These are phyloP conservation scores for Quercus robur DNA, from an alignment of 306 rosid species.

Conservation along the genomic window DNA sequence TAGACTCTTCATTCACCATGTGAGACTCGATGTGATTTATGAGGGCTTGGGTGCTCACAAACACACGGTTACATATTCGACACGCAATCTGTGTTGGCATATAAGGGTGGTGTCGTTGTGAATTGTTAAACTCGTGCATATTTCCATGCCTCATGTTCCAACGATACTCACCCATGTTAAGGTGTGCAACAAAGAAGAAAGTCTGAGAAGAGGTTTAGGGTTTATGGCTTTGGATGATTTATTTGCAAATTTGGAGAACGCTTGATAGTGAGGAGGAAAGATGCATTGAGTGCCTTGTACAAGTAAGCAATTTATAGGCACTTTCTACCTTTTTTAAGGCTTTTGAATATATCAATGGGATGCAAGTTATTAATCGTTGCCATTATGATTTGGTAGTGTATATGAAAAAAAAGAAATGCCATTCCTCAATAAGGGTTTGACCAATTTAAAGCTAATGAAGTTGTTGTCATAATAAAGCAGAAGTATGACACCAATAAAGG, in stretches of 20 bases:
- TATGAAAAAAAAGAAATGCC: not conserved
- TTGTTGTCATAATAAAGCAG: not conserved
- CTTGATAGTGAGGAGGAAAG: not conserved
- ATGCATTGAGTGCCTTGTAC: not conserved
- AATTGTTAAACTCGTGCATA: not conserved
- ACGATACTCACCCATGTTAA: constrained; percentile 1
- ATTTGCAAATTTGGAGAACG: not conserved
- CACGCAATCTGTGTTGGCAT: constrained; percentile 32
- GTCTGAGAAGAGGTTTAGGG: not conserved
- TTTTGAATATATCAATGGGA: not conserved
- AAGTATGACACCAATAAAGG: not conserved
- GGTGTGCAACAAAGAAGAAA: not conserved
- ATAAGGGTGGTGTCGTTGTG: not conserved
- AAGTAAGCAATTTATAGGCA: constrained; percentile 19
- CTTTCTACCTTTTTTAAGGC: not conserved
- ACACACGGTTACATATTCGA: constrained; percentile 39
- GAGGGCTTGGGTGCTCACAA: constrained; percentile 42
- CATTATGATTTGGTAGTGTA: not conserved
- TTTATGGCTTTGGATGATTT: not conserved
- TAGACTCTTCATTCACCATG: constrained; percentile 31
- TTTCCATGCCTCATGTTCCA: constrained; percentile 7
- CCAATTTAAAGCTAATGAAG: constrained; percentile 17
- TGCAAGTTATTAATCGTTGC: constrained; percentile 9
- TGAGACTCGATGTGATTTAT: constrained; percentile 56
- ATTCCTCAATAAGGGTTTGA: constrained; percentile 20